Evolutionary conservation across 306 rosid species (phyloP).

Genomic region (Arachis stenosperma): DNA sequence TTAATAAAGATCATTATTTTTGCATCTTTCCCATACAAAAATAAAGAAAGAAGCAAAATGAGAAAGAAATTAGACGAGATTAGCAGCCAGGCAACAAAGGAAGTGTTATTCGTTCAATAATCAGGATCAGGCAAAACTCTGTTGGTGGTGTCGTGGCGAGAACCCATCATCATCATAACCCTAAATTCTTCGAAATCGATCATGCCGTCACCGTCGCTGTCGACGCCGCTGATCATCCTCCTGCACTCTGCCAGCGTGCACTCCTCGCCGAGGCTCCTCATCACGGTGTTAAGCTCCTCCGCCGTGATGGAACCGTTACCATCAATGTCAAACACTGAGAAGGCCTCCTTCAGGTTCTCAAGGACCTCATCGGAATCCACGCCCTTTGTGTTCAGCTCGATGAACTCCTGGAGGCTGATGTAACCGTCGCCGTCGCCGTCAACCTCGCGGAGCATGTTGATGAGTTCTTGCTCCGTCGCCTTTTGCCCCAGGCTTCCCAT

Average conservation of each 20-base stretch:
- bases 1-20: neutral
- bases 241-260: conserved; percentile 81
- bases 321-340: conserved; percentile 82
- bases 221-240: conserved; percentile 83
- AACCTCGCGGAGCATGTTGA: conserved; percentile 69
- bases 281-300: conserved; percentile 76
- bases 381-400: conserved; percentile 81
- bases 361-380: conserved; percentile 75
- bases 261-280: conserved; percentile 78
- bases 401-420: conserved; percentile 75
- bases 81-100: neutral
- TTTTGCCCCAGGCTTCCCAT: conserved; percentile 69
- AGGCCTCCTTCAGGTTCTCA: conserved; percentile 79
- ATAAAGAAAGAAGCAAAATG: neutral
- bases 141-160: conserved; percentile 54
- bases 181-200: conserved; percentile 86
- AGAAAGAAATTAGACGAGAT: neutral
- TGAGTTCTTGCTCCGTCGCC: conserved; percentile 63
- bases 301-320: conserved; percentile 86
- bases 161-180: conserved; percentile 90
- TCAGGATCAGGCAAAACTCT: conserved; percentile 36
- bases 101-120: neutral
- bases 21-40: neutral
- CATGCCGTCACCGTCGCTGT: conserved; percentile 82
- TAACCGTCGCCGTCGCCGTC: conserved; percentile 88